Evolutionary conservation across 2,329 filamentous ascomycete species (phyloP).

Genomic region (Corinectria fuckeliana): DNA sequence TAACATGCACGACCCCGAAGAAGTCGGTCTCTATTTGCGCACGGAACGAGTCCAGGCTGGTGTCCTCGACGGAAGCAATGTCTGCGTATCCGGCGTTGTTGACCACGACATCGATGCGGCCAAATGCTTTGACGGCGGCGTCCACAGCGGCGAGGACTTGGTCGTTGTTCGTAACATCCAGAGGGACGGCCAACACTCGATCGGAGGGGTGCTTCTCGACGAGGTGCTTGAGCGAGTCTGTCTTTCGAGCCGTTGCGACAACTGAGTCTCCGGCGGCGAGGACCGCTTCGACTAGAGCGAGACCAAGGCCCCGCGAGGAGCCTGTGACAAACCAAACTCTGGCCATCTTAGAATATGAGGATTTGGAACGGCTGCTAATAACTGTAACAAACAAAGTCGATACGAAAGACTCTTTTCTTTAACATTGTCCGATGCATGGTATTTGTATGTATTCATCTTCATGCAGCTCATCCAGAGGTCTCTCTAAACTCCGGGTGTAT

Average conservation of each 20-base stretch:
- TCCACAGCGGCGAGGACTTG: constrained; percentile 14
- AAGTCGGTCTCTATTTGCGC: constrained; percentile 66
- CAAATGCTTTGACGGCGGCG: constrained; percentile 6
- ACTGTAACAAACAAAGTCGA: too few species aligned
- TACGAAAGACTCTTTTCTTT: background rate
- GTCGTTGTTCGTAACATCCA: constrained; percentile 53
- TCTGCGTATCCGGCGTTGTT: constrained; percentile 56
- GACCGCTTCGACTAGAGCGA: constrained; percentile 46
- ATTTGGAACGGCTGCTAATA: background rate
- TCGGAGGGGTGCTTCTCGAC: constrained; percentile 46
- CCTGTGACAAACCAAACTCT: constrained; percentile 57
- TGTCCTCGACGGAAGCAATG: constrained; percentile 57
- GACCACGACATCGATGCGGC: constrained; percentile 19
- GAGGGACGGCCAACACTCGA: constrained; percentile 55
- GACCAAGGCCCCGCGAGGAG: constrained; percentile 55
- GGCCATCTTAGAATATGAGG: constrained; percentile 25
- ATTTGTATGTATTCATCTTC: background rate
- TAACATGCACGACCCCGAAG: constrained; percentile 61
- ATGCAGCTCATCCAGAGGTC: background rate
- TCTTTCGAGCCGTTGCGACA: constrained; percentile 52
- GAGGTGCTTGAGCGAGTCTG: constrained; percentile 43
- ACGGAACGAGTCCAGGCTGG: constrained; percentile 55
- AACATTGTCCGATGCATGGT: background rate
- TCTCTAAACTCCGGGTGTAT: background rate
- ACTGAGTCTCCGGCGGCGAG: constrained; percentile 50